phyloP scores from a whole-genome alignment of 1,284 basidiomycete genomes.

The Rhodofomes roseus region DNA sequence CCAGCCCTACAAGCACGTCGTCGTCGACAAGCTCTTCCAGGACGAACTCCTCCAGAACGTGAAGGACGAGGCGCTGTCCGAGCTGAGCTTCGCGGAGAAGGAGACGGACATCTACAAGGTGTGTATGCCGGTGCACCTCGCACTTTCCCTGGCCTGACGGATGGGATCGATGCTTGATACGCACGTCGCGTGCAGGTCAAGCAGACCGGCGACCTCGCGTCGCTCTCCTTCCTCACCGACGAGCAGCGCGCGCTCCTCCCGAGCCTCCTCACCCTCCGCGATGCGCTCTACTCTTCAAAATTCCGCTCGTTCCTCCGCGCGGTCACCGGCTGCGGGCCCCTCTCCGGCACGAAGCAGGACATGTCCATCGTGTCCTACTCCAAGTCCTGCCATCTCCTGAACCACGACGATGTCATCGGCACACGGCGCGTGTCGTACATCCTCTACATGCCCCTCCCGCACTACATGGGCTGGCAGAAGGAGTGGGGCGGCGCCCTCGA shows the following conservation, averaged over 20 bases:
- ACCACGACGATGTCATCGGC: conserved; percentile 98
- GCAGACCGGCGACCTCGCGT: conserved; percentile 96
- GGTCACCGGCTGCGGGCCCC: conserved; percentile 91
- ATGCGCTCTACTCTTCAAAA: conserved; percentile 86
- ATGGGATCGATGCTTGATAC: background rate
- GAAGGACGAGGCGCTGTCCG: conserved; percentile 77
- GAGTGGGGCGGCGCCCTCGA: conserved; percentile 95
- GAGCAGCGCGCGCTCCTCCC: conserved; percentile 79
- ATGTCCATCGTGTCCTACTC: conserved; percentile 95
- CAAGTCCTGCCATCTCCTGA: conserved; percentile 88
- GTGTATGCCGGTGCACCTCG: conserved; percentile 20
- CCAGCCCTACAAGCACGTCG: conserved; percentile 81
- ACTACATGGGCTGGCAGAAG: conserved; percentile 63
- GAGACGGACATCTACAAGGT: conserved; percentile 99
- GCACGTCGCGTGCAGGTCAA: conserved; percentile 64
- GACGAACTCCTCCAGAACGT: conserved; percentile 77
- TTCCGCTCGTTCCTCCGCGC: conserved; percentile 85
- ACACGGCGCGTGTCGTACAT: conserved; percentile 95
- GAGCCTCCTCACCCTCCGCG: conserved; percentile 77
- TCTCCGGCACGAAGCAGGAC: conserved; percentile 92
- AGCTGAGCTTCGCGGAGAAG: conserved; percentile 93
- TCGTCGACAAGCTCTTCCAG: conserved; percentile 82
- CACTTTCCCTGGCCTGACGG: background rate
- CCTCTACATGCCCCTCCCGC: conserved; percentile 92
- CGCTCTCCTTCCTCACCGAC: conserved; percentile 79